Evolutionary conservation across 805 yeast species (phyloP), one percentile per base, ranked within the genome.

Genomic region (Lipomyces sp.): DNA sequence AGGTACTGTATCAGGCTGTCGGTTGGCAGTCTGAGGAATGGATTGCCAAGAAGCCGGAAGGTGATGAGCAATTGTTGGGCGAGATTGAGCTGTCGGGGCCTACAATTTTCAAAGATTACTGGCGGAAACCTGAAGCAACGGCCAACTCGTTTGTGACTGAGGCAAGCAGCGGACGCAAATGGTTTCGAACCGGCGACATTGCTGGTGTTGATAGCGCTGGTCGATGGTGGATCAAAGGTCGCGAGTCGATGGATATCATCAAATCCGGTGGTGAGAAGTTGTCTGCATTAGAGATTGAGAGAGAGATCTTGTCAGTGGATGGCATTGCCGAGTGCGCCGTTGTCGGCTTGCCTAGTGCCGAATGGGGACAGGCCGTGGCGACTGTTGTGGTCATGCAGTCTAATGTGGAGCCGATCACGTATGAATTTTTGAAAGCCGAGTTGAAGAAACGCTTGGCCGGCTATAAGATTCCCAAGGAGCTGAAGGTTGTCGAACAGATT

Each of bases 101-200:
- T 2, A 86, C 84, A 65, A 78, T 85, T n/a, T 85, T 85, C 73
- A 65, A 73, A 53, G 80, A 81, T 24, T 86, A 86, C 75, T 86
- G 76, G 77, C 80, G 83, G 60, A 80, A 83, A 67, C 77, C 77
- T 5, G 82, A 82, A 59, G 86, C 84, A 57, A 84, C 87, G 2
- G 75, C 64, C 5, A 80, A 80, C 69, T 77, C 81, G 0, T 77
- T 86, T 63, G 81, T 78, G 58, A 75, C 80, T 18, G 84, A 81
- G 33, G 62, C 39, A 8, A 55, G 42, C 30, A 73, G 42, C 30
- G 74, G 75, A 18, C 39, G 53, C 5, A 71, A 79, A 8, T 86
- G 88, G 87, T 85, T 85, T 75, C 75, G 77, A 54, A 85, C 89
- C 3, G 89, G 89, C 35, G 89, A 86, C 72, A 81, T 86, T 72